Percentiles rank a stretch among this genome's conserved stretches.
Evolutionary conservation across 2,329 filamentous ascomycete species (phyloP).

Genomic region (Leptodontidium sp.): DNA sequence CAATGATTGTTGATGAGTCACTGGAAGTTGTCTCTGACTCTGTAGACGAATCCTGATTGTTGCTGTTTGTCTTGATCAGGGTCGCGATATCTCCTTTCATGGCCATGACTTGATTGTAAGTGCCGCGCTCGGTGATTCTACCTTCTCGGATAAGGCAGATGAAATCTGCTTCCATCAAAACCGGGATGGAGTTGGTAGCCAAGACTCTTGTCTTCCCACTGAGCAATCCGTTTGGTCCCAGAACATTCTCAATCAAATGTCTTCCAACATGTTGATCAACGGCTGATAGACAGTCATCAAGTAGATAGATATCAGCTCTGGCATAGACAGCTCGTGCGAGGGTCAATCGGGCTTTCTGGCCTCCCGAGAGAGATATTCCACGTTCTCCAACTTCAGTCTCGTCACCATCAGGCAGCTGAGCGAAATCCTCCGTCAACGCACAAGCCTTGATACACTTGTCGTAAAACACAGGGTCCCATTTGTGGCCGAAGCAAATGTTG

Average conservation of each 20-base stretch:
- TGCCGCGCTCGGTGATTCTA: conserved; percentile 84
- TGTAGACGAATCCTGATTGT: conserved; percentile 55
- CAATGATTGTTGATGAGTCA: conserved; percentile 66
- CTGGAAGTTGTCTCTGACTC: conserved; percentile 57
- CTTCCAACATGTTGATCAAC: conserved; percentile 98
- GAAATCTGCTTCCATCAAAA: conserved; percentile 87
- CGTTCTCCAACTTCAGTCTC: conserved; percentile 96
- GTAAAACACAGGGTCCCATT: conserved; percentile 93
- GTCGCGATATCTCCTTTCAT: conserved; percentile 92
- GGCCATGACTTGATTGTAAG: conserved; percentile 88
- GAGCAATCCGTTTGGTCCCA: conserved; percentile 85
- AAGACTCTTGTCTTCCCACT: conserved; percentile 88
- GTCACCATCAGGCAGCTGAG: conserved; percentile 91
- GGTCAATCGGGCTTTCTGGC: conserved; percentile 93
- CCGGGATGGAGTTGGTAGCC: conserved; percentile 93
- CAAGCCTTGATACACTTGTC: conserved; percentile 92
- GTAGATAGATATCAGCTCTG: conserved; percentile 91
- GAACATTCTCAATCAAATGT: conserved; percentile 93
- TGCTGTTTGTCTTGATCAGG: conserved; percentile 79
- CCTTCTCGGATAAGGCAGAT: conserved; percentile 87
- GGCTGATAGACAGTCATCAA: conserved; percentile 94
- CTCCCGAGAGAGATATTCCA: conserved; percentile 93
- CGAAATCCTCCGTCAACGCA: conserved; percentile 89
- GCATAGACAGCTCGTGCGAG: conserved; percentile 95
- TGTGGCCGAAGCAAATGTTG: conserved; percentile 96